phyloP scores from a whole-genome alignment of 345 rosid genomes.

The Eutrema yunnanense region DNA sequence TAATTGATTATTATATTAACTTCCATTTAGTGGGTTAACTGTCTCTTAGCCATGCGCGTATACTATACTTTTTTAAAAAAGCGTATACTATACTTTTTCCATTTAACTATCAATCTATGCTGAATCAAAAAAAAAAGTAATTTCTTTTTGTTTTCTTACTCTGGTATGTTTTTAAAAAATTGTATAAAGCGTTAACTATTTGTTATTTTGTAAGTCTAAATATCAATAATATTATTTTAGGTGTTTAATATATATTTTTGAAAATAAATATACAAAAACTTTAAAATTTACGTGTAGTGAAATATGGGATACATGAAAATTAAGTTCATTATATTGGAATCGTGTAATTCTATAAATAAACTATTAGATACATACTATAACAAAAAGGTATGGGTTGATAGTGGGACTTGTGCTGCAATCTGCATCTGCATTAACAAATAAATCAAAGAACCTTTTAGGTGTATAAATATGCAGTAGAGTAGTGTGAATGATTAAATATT shows the following conservation, averaged over 20 bases:
- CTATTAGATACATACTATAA: neutral
- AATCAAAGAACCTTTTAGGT: neutral
- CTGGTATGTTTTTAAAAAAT: neutral
- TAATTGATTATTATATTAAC: neutral
- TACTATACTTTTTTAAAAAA: neutral
- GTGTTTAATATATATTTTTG: too few species aligned
- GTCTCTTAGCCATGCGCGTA: slow-evolving; percentile 21
- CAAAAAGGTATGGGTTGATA: slow-evolving; percentile 9
- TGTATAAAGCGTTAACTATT: neutral
- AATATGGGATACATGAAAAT: neutral
- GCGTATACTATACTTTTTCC: neutral
- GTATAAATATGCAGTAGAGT: neutral
- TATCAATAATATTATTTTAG: too few species aligned
- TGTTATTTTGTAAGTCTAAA: neutral
- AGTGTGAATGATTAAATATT: slow-evolving; percentile 20
- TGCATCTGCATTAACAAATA: neutral
- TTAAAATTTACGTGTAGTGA: neutral
- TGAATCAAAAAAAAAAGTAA: neutral
- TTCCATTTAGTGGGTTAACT: slow-evolving; percentile 7
- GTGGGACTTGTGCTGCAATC: neutral
- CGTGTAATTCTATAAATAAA: neutral
- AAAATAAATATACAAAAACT: too few species aligned
- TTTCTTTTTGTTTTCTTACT: neutral
- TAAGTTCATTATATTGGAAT: neutral
- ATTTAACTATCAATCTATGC: neutral